These are phyloP conservation scores for Mycena filopes DNA, from an alignment of 768 basidiomycete genomes.

Conservation along the genomic window DNA sequence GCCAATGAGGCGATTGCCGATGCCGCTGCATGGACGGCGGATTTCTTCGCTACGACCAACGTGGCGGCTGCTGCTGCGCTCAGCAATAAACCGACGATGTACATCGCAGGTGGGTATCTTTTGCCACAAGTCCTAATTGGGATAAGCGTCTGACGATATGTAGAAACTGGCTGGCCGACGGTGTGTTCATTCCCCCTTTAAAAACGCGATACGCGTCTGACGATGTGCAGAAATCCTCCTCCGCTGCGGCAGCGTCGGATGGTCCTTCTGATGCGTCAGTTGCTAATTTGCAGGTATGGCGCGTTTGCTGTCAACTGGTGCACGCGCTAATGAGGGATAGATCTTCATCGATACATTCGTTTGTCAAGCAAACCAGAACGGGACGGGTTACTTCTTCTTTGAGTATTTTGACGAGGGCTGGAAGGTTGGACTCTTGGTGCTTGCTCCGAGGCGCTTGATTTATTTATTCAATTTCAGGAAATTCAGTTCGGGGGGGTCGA, in stretches of 20 bases:
- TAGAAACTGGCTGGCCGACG: conserved; percentile 84
- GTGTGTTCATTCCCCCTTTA: conserved; percentile 50
- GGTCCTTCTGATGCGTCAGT: conserved; percentile 75
- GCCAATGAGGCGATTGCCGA: conserved; percentile 75
- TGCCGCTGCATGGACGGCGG: conserved; percentile 83
- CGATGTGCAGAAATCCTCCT: conserved; percentile 63
- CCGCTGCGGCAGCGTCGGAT: conserved; percentile 66
- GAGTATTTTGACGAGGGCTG: conserved; percentile 81
- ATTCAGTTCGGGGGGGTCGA: conserved; percentile 58
- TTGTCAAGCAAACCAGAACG: conserved; percentile 85
- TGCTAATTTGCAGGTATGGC: conserved; percentile 64
- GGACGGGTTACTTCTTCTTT: conserved; percentile 90
- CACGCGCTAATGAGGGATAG: conserved; percentile 45
- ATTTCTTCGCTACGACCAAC: conserved; percentile 79
- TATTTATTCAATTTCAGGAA: conserved; percentile 49
- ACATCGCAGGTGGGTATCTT: conserved; percentile 78
- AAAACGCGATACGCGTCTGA: neutral
- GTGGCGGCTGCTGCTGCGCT: conserved; percentile 63
- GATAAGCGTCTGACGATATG: too few species aligned
- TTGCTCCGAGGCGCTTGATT: neutral
- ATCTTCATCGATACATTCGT: conserved; percentile 88
- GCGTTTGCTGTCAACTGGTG: neutral
- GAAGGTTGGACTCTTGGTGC: conserved; percentile 63
- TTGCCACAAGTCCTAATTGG: neutral
- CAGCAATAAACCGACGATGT: conserved; percentile 81